Percentiles rank a stretch among this genome's conserved stretches.
These are phyloP conservation scores for Jaenimonas drosophilae DNA, from an alignment of 208 protist species.

Conservation along the genomic window DNA sequence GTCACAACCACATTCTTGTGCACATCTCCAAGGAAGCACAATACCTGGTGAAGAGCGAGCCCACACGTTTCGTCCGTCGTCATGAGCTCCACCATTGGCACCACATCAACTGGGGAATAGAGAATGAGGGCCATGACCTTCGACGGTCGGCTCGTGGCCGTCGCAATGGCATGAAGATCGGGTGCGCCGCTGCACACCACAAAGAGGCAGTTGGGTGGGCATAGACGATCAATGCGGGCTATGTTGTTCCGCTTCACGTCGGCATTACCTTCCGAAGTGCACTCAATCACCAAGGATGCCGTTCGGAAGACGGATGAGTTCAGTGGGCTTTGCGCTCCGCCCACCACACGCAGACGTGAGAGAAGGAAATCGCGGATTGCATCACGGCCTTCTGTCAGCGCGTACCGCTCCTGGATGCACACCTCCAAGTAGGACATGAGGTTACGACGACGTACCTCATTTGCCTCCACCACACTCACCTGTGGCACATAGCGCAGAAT, in stretches of 20 bases:
- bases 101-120: slow-evolving; percentile 5
- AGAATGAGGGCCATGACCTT: slow-evolving; percentile 37
- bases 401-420: not conserved
- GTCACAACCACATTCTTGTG: slow-evolving; percentile 72
- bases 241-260: slow-evolving; percentile 68
- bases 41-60: slow-evolving; percentile 31
- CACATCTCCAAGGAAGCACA: slow-evolving; percentile 37
- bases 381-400: slow-evolving; percentile 10
- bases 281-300: slow-evolving; percentile 68
- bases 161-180: slow-evolving; percentile 54
- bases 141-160: slow-evolving; percentile 31
- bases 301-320: slow-evolving; percentile 18
- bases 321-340: slow-evolving; percentile 5
- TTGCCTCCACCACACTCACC: slow-evolving; percentile 34
- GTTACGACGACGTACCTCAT: slow-evolving; percentile 52
- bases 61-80: slow-evolving; percentile 23
- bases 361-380: too few relatives aligned
- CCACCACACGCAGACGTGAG: slow-evolving; percentile 16
- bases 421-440: slow-evolving; percentile 2
- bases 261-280: slow-evolving; percentile 51
- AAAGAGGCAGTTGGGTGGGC: slow-evolving; percentile 57
- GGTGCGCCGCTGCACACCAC: slow-evolving; percentile 52
- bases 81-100: slow-evolving; percentile 3
- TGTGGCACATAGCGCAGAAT: slow-evolving; percentile 25
- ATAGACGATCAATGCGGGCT: slow-evolving; percentile 44